Base-by-base conservation (phyloP, 495 filamentous ascomycete genomes). In the Talaromyces thailandensis region DNA sequence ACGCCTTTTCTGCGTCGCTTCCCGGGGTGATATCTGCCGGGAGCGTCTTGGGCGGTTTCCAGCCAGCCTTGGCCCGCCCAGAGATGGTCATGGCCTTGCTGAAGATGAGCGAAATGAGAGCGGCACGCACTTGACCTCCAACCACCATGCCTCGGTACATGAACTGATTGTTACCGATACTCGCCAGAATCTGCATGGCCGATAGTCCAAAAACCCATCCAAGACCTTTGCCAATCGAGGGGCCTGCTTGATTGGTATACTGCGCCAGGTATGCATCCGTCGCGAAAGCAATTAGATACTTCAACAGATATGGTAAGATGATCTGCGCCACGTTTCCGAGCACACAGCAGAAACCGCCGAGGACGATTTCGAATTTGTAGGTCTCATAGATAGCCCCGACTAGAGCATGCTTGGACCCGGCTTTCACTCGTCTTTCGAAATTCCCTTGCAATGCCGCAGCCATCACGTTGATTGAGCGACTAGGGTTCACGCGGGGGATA, bases 61-160 rank as follows among this genome's bases (percentile, higher is more conserved):
- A 77, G 37, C 88, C 90, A n/a, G 90, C 90, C 65, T 84, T 90
- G 31, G 91, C 91, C 14, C 90, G 80, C 16, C 83, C 87, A 8
- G 90, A 93, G 35, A 95, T 82, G 35, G 82, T 86, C 88, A 95
- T 88, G 2, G 88, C 83, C 71, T 95, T 95, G 65, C 88, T 85
- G 63, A 91, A 94, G 58, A 94, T 86, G 50, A 88, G 68, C 29
- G 84, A 82, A 59, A 93, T 90, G 16, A 95, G 73, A 4, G 86
- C 88, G 0, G 85, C 89, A 58, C 91, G 82, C 5, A 83, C 73
- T 75, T 93, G 88, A 0, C 87, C 91, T 59, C 91, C 91, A 18
- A 91, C 83, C 69, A 91, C 85, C 82, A 91, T 89, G n/a, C 90
- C 88, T 14, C 83, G 82, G 66, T 90, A 95, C 61, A 94, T 85